A percentile compares a stretch with the other conserved stretches of the same genome.
phyloP scores from a whole-genome alignment of 1,284 basidiomycete genomes.

The Tilletia setariae region DNA sequence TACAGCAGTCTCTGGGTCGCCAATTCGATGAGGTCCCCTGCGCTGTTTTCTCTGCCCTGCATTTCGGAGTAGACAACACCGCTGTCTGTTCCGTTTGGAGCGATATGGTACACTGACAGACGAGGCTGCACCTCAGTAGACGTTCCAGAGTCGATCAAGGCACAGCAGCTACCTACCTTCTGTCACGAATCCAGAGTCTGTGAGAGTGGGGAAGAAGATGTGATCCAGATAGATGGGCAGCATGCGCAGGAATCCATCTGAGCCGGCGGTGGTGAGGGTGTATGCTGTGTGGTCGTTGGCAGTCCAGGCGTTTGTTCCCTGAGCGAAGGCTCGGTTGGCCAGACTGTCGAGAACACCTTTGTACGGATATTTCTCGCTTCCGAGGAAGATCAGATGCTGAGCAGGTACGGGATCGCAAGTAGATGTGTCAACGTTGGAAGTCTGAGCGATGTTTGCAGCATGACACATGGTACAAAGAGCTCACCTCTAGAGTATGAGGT shows the following conservation, averaged over 20 bases:
- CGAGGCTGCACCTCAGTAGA: background rate
- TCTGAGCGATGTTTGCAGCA: too few relatives aligned
- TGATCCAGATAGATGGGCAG: conserved; percentile 96
- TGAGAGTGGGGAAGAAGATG: conserved; percentile 92
- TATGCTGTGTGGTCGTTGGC: conserved; percentile 67
- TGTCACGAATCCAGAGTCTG: conserved; percentile 82
- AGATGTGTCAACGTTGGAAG: too few relatives aligned
- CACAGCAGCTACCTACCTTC: conserved; percentile 60
- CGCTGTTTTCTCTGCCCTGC: conserved; percentile 94
- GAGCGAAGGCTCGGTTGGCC: conserved; percentile 93
- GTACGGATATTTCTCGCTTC: conserved; percentile 66
- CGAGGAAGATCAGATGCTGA: conserved; percentile 52
- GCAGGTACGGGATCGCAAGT: background rate
- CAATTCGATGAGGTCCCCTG: conserved; percentile 83
- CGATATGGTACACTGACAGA: conserved; percentile 64
- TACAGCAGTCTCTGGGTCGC: conserved; percentile 66
- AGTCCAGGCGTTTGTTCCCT: conserved; percentile 69
- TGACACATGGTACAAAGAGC: conserved; percentile 14
- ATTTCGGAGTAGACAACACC: conserved; percentile 84
- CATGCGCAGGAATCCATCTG: conserved; percentile 89
- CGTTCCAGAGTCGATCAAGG: background rate
- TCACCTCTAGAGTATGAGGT: conserved; percentile 55
- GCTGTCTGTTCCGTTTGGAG: conserved; percentile 82
- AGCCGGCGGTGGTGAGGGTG: conserved; percentile 94
- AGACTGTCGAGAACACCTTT: conserved; percentile 95